Percentiles rank a stretch among this genome's conserved stretches.
Evolutionary conservation across 169 alveolate genomes (phyloP).

Genomic region (Perkinsus olseni): DNA sequence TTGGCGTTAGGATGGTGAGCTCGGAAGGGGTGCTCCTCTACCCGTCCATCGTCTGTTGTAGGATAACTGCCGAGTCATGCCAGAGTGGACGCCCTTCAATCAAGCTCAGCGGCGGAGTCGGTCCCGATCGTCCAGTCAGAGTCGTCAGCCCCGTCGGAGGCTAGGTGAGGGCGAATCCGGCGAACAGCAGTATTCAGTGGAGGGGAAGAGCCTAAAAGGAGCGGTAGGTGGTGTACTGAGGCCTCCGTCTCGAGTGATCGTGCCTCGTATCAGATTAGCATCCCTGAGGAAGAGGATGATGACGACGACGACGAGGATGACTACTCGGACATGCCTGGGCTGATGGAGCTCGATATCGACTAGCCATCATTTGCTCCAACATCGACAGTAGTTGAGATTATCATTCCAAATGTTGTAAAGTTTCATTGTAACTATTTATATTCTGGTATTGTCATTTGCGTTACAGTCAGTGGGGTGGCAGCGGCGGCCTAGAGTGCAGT

Average conservation of each 20-base stretch:
- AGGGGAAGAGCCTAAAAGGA: background rate
- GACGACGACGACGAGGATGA: background rate
- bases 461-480: too few relatives aligned
- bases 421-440: background rate
- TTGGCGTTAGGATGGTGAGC: background rate
- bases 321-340: background rate
- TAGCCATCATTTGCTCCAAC: background rate
- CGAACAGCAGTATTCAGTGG: background rate
- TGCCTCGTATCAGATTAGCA: background rate
- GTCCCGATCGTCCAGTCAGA: background rate
- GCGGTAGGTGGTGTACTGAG: background rate
- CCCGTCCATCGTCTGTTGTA: background rate
- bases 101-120: constrained; percentile 3
- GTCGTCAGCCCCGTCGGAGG: background rate
- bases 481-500: too few relatives aligned
- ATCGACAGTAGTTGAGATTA: background rate
- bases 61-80: background rate
- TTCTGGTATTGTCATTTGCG: background rate
- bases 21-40: background rate
- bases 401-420: background rate
- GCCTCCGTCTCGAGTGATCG: background rate
- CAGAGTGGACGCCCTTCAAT: background rate
- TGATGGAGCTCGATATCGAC: background rate
- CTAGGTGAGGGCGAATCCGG: background rate
- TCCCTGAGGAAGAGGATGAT: background rate